Conservation (phyloP, 2,329 filamentous ascomycete species). For the Aureobasidium mangrovei region DNA sequence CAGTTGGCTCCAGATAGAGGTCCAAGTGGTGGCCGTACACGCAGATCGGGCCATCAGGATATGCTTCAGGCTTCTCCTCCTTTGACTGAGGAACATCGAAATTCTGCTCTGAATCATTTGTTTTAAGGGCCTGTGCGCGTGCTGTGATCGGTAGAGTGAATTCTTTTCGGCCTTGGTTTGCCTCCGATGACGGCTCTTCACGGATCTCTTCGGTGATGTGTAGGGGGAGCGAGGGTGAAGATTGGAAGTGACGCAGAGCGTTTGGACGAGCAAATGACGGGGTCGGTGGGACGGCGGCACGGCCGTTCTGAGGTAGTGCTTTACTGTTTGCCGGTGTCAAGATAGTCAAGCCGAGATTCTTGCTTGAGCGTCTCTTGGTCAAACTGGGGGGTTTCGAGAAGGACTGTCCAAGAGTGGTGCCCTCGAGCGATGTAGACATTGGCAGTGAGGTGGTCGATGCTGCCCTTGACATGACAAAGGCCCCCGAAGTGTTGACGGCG, state of each 20-base stretch:
- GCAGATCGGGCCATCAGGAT: constrained; percentile 71
- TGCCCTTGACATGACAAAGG: constrained; percentile 37
- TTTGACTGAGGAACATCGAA: constrained; percentile 50
- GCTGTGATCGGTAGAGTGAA: background rate
- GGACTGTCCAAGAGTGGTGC: constrained; percentile 51
- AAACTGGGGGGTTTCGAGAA: constrained; percentile 76
- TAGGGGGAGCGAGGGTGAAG: constrained; percentile 51
- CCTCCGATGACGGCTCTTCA: background rate
- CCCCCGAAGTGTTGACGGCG: constrained; percentile 59
- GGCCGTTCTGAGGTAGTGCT: constrained; percentile 50
- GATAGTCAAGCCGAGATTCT: constrained; percentile 61
- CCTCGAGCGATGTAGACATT: constrained; percentile 37
- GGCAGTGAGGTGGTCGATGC: constrained; percentile 46
- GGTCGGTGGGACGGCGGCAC: constrained; percentile 49
- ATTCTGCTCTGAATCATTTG: constrained; percentile 33
- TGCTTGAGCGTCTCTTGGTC: constrained; percentile 59
- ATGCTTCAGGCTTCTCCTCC: constrained; percentile 67
- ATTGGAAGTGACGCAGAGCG: constrained; percentile 51
- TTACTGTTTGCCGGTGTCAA: constrained; percentile 53
- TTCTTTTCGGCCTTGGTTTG: background rate
- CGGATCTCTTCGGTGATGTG: constrained; percentile 10
- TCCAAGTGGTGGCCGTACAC: constrained; percentile 73
- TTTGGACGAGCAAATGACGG: constrained; percentile 44
- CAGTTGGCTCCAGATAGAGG: constrained; percentile 70
- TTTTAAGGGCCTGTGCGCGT: constrained; percentile 1